Base-by-base conservation (phyloP, 2,329 filamentous ascomycete genomes). In the Torrubiella hemipterigena region DNA sequence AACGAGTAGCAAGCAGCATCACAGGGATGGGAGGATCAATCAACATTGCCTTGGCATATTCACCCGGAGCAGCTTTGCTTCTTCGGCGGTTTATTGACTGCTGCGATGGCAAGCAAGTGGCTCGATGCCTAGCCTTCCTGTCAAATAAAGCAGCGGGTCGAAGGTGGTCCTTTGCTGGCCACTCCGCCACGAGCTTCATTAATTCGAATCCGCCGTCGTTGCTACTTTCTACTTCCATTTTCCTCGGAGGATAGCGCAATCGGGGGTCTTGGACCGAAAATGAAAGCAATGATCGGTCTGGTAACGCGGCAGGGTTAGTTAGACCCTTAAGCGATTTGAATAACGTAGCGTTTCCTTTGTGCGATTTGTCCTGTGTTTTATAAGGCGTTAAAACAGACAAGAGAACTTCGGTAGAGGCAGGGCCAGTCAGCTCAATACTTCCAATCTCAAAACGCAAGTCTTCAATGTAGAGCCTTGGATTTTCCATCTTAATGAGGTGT, bases 201-300 rank as follows among this genome's bases (percentile, higher is more conserved):
- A 87, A 55, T 4, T 47, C 45, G 19, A 52, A 41, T 24, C 55
- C 51, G 3, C 49, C 38, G 15, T 55, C 47, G 17, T 56, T 48
- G 31, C 54, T 48, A 12, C 61, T 54, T 8, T 62, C 52, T 20
- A 54, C 43, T n/a, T 58, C 49, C 16, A 69, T 49, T 25, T 65
- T 69, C 30, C 68, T 67, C 3, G 82, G 80, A 8, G 87, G 87
- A 48, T 86, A 80, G 35, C 70, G 67, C 12, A 96, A 66, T 7
- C 89, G 77, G 18, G 89, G 86, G 48, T 98, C 91, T 32, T 75
- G 67, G 4, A 81, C 63, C 3, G 74, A 65, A 49, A 96, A 91
- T 0, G 71, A 65, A 4, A 96, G 59, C 4, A 91, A 51, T 2
- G 79, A 68, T 32, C 81, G 78, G 13, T 63, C 51, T 4, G 87